These are phyloP conservation scores for Monilinia fructicola DNA, from an alignment of 2,329 filamentous ascomycete genomes.

Conservation along the genomic window DNA sequence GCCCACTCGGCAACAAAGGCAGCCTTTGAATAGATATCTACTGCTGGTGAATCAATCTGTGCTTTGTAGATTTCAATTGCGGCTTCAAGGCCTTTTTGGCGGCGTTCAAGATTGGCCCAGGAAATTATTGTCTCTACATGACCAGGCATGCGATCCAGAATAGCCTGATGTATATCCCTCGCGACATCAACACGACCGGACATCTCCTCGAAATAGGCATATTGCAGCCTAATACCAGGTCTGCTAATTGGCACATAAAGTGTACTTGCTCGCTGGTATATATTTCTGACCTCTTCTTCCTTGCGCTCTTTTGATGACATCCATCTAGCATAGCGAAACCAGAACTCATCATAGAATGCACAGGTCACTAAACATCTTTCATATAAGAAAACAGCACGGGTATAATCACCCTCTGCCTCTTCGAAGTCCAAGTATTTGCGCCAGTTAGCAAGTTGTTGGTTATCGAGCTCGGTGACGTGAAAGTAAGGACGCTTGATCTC, in stretches of 20 bases:
- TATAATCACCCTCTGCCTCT: slow-evolving; percentile 76
- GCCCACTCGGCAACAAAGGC: slow-evolving; percentile 89
- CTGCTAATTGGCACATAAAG: slow-evolving; percentile 84
- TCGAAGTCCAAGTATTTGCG: slow-evolving; percentile 96
- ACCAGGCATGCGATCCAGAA: slow-evolving; percentile 73
- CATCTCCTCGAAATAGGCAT: slow-evolving; percentile 93
- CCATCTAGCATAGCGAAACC: slow-evolving; percentile 96
- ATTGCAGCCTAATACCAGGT: slow-evolving; percentile 82
- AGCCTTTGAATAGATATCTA: slow-evolving; percentile 79
- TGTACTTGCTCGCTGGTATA: slow-evolving; percentile 83
- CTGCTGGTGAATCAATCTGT: slow-evolving; percentile 71
- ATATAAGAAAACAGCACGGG: slow-evolving; percentile 78
- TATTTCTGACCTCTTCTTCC: slow-evolving; percentile 85
- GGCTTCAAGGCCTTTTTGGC: slow-evolving; percentile 78
- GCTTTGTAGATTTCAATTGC: slow-evolving; percentile 81
- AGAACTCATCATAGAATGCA: slow-evolving; percentile 95
- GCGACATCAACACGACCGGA: slow-evolving; percentile 73
- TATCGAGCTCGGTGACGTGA: slow-evolving; percentile 89
- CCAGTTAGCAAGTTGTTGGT: slow-evolving; percentile 84
- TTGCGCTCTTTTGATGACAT: slow-evolving; percentile 79
- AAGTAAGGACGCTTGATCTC: slow-evolving; percentile 97
- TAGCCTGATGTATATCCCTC: slow-evolving; percentile 78
- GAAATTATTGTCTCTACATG: slow-evolving; percentile 87
- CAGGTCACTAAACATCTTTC: slow-evolving; percentile 91
- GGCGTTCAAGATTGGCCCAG: slow-evolving; percentile 80